Base-by-base conservation (phyloP, 1,139 yeast species). In the Candida dubliniensis region DNA sequence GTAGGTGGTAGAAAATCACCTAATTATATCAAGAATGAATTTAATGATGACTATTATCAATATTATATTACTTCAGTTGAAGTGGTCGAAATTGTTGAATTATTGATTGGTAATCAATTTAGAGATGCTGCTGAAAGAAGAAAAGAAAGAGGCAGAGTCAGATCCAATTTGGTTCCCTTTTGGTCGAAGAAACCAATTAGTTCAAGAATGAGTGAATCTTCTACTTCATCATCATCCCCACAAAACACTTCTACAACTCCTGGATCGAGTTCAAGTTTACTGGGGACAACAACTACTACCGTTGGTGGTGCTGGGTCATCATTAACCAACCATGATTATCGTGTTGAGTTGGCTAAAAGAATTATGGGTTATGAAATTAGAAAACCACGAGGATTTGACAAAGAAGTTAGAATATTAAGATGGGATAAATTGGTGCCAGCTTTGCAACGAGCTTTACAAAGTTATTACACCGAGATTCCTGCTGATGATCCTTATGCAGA, bases 331-430 rank as follows among this genome's bases (percentile, higher is more conserved):
- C 69, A 69, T 29, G 83, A 79, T 52, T 72, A 69, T 53, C 64
- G 82, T 51, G 62, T 70, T 29, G 84, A 80, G 54, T 66, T 82
- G 49, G 86, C 86, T 4, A 78, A 77, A 50, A 68, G 86, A 57
- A 81, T 82, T 31, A 81, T 81, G 85, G 76, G 77, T n/a, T 82
- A 82, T 57, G 81, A 77, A 49, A 67, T 71, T 18, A 70, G 87
- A 54, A 80, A 79, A 54, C 87, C 87, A 31, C 67, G 87, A 53
- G 86, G 86, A 1, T 81, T 82, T 58, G 86, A 81, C 56, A 82
- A 81, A 59, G 86, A 81, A 52, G 85, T 82, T 27, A 64, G 87
- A 42, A 81, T 82, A 36, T 63, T 82, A 49, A 69, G 76, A 47
- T 82, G 87, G 87, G 80, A 76, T 43, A 79, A 75, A 51, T 66